Evolutionary conservation across 148 eudicot genomes (phyloP), one percentile per base, ranked within the genome.

Genomic region (Suaeda aralocaspica): DNA sequence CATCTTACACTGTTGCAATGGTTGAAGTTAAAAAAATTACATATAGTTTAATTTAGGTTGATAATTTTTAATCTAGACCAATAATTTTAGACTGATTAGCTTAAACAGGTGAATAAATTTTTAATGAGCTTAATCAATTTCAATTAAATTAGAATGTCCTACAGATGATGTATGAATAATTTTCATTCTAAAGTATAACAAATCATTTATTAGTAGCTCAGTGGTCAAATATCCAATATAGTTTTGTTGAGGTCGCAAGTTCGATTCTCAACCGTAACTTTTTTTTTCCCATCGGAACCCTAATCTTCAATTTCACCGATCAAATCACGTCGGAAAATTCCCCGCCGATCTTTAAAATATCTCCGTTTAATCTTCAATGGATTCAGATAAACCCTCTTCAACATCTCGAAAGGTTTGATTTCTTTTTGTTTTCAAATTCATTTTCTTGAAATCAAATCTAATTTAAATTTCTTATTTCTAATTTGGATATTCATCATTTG

Each of bases 361-460:
- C 3, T 60, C 26, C 49, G 55, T 44, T 16, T 3, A 7, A 2
- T 15, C 51, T 22, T 19, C 69, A 41, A 80, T 77, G 86, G 82
- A 83, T 77, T 33, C 57, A 45, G 74, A 78, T 51, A 55, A 69
- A 18, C 45, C 71, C 2, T n/a, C 82, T 72, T 30, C 78, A n/a
- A 6, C 58, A 2, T 46, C 53, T 11, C 69, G 75, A 72, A 80
- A 74, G 80, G 86, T 83, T 19, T 30, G 36, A 29, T 11, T 64
- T 24, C 6, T 5, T 8, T 36, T 8, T 36, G 41, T 36, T 36
- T 36, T 36, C 41, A 3, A 3, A 3, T 36, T 69, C 1, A 19
- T 31, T 14, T 25, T 15, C 7, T 5, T 53, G 0, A 50, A 19
- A 15, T 50, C n/a, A 3, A 11, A 5, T 5, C 22, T 33, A 3